phyloP scores from a whole-genome alignment of 2,329 filamentous ascomycete species.

The Penicillium sp. region DNA sequence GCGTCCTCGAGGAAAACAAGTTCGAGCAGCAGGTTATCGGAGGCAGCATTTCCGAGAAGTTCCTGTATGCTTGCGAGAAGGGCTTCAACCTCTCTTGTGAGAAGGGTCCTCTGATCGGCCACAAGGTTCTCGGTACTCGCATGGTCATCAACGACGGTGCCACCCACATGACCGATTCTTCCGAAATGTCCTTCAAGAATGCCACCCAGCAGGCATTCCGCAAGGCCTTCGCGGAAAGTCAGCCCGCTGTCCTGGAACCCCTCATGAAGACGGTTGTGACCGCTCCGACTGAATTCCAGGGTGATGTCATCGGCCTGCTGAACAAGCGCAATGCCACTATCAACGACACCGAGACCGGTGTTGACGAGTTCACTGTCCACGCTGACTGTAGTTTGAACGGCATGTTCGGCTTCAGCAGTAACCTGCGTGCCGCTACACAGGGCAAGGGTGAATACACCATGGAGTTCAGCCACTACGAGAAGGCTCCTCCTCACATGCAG shows the following conservation, averaged over 20 bases:
- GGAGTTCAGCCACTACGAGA: slow-evolving; percentile 96
- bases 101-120: slow-evolving; percentile 86
- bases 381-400: slow-evolving; percentile 91
- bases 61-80: slow-evolving; percentile 89
- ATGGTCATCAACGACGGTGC: slow-evolving; percentile 97
- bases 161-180: slow-evolving; percentile 96
- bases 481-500: slow-evolving; percentile 85
- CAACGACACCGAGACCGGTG: slow-evolving; percentile 88
- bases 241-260: slow-evolving; percentile 84
- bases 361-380: slow-evolving; percentile 88
- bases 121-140: slow-evolving; percentile 81
- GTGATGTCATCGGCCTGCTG: slow-evolving; percentile 86
- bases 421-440: slow-evolving; percentile 88
- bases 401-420: slow-evolving; percentile 96
- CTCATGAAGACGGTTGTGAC: slow-evolving; percentile 98
- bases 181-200: slow-evolving; percentile 91
- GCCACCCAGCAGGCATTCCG: slow-evolving; percentile 96
- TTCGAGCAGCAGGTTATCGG: slow-evolving; percentile 88
- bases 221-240: slow-evolving; percentile 80
- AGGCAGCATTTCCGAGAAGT: slow-evolving; percentile 93
- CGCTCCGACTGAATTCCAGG: slow-evolving; percentile 95
- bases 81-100: slow-evolving; percentile 81
- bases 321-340: slow-evolving; percentile 97
- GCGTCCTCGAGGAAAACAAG: slow-evolving; percentile 67
- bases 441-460: slow-evolving; percentile 98